These are phyloP conservation scores for Sclerotinia glacialis DNA, from an alignment of 2,329 filamentous ascomycete species.

Conservation along the genomic window DNA sequence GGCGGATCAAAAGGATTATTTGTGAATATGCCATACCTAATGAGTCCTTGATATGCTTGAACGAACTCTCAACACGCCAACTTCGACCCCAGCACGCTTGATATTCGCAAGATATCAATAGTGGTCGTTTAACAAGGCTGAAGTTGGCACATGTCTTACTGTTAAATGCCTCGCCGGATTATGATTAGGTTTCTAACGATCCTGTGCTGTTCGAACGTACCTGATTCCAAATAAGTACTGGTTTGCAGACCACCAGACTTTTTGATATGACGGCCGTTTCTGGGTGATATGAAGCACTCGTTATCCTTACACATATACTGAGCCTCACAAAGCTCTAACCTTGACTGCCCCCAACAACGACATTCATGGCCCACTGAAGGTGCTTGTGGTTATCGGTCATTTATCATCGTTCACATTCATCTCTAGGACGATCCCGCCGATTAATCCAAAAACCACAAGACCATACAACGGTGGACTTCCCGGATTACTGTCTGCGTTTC, in stretches of 20 bases:
- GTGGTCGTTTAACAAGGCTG: constrained; percentile 15
- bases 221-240: not conserved
- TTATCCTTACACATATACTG: constrained; percentile 7
- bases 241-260: not conserved
- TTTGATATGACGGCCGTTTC: constrained; percentile 7
- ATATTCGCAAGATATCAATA: constrained; percentile 6
- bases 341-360: constrained; percentile 10
- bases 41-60: constrained; percentile 22
- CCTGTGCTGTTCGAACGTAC: not conserved
- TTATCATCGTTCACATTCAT: constrained; percentile 11
- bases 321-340: constrained; percentile 9
- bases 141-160: constrained; percentile 11
- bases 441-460: not conserved
- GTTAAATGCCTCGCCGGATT: constrained; percentile 6
- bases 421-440: not conserved
- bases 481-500: not conserved
- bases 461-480: not conserved
- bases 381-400: constrained; percentile 1
- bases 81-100: not conserved
- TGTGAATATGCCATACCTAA: constrained; percentile 23
- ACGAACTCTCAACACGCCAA: constrained; percentile 11
- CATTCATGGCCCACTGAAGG: constrained; percentile 2
- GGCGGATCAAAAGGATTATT: constrained; percentile 15
- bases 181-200: constrained; percentile 16
- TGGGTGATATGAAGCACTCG: constrained; percentile 14